These are phyloP conservation scores for Cryptosporidium muris DNA, from an alignment of 169 alveolate genomes.

Conservation along the genomic window DNA sequence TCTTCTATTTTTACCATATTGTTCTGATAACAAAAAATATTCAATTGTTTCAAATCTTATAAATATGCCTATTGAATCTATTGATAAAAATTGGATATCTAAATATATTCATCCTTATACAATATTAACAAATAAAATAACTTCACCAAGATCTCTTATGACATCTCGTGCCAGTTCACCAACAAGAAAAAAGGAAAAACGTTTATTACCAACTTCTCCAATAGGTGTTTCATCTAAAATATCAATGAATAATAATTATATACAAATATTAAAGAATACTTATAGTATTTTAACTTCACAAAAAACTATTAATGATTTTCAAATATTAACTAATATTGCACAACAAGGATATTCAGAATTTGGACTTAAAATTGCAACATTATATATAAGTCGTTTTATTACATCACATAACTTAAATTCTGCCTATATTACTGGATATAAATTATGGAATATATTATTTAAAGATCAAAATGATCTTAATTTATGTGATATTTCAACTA, in stretches of 20 bases:
- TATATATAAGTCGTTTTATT: conserved; percentile 24
- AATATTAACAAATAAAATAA: not conserved
- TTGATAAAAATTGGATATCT: conserved; percentile 37
- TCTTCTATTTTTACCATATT: conserved; percentile 31
- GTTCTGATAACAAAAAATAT: conserved; percentile 24
- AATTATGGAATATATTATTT: conserved; percentile 25
- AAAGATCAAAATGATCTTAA: not conserved
- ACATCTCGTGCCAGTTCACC: conserved; percentile 54
- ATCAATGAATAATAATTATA: conserved; percentile 25
- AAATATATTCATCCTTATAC: conserved; percentile 25
- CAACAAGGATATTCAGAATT: not conserved
- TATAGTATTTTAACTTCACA: not conserved
- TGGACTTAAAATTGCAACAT: conserved; percentile 31
- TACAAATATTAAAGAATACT: conserved; percentile 8
- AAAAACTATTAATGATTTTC: too few species aligned
- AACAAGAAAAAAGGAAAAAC: conserved; percentile 25
- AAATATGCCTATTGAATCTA: conserved; percentile 42
- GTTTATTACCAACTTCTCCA: conserved; percentile 58
- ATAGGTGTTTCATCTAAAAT: conserved; percentile 29
- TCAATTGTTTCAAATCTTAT: conserved; percentile 15
- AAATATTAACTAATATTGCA: conserved; percentile 15
- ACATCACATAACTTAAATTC: conserved; percentile 13
- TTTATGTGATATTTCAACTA: not conserved
- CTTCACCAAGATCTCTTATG: conserved; percentile 1
- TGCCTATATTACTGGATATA: conserved; percentile 27